Evolutionary conservation across 257 asterid genomes (phyloP).

Genomic region (Apocynum venetum): DNA sequence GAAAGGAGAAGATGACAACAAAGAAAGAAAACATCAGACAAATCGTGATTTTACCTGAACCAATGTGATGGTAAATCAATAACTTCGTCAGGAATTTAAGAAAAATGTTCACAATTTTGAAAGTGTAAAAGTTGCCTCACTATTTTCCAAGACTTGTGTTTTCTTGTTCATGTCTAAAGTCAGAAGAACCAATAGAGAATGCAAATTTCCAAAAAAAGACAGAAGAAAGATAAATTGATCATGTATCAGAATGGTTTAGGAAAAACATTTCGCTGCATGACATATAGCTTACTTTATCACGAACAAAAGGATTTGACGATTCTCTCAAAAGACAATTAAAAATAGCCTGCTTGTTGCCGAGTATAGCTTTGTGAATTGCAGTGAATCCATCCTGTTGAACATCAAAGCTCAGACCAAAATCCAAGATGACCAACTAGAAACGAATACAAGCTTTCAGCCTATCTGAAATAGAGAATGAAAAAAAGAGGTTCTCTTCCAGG

Average conservation of each 20-base stretch:
- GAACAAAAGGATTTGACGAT: conserved; percentile 75
- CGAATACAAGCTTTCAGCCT: conserved; percentile 11
- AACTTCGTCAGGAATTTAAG: neutral
- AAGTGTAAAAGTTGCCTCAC: neutral
- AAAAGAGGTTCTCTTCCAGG: conserved; percentile 9
- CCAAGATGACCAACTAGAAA: neutral
- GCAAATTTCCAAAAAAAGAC: too few relatives aligned
- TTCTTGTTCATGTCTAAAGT: neutral
- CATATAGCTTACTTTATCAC: conserved; percentile 60
- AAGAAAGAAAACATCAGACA: neutral
- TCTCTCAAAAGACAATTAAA: conserved; percentile 84
- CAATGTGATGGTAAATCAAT: neutral
- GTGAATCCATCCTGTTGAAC: conserved; percentile 68
- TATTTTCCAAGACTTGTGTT: neutral
- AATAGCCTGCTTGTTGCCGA: conserved; percentile 81
- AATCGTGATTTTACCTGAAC: neutral
- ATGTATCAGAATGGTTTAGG: neutral
- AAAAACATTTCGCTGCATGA: neutral
- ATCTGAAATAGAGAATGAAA: conserved; percentile 1
- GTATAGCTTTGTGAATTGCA: conserved; percentile 84
- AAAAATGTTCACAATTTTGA: neutral
- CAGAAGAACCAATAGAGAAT: neutral
- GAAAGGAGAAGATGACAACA: neutral
- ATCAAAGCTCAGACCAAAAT: conserved; percentile 11
- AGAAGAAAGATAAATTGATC: neutral